Conservation (phyloP, 495 filamentous ascomycete species). For the Tuber aestivum region DNA sequence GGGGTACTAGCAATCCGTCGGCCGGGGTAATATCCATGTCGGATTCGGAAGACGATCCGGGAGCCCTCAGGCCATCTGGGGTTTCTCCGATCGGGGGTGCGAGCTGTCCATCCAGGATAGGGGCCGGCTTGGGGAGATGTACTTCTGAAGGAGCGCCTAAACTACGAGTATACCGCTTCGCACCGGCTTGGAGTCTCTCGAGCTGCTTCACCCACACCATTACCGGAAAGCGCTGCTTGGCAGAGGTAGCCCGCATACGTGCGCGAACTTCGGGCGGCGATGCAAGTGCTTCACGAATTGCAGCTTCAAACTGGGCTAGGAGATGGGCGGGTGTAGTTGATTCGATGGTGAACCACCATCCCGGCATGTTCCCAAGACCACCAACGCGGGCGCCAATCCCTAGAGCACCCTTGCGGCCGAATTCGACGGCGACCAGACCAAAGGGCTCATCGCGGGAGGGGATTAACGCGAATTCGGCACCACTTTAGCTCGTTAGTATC, state of each 20-base stretch:
- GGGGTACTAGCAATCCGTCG: constrained; percentile 28
- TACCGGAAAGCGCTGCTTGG: constrained; percentile 70
- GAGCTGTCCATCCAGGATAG: background rate
- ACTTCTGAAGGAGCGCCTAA: background rate
- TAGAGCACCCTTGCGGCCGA: constrained; percentile 69
- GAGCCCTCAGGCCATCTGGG: background rate
- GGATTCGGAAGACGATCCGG: constrained; percentile 17
- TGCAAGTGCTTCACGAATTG: constrained; percentile 60
- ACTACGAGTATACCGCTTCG: background rate
- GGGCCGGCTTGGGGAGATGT: background rate
- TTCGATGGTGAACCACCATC: constrained; percentile 67
- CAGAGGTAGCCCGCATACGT: constrained; percentile 69
- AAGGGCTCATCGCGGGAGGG: constrained; percentile 76
- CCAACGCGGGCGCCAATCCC: constrained; percentile 63
- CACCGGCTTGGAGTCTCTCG: constrained; percentile 57
- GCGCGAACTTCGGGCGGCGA: constrained; percentile 56
- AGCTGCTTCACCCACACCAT: constrained; percentile 61
- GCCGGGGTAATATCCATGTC: constrained; percentile 24
- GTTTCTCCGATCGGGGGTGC: background rate
- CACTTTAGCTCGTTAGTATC: constrained; percentile 45
- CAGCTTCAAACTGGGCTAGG: constrained; percentile 64
- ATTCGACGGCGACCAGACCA: constrained; percentile 74
- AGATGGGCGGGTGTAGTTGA: constrained; percentile 64
- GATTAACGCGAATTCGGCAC: constrained; percentile 73
- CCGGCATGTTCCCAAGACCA: constrained; percentile 75